phyloP scores from a whole-genome alignment of 257 asterid genomes.

The Oldenlandia corymbosa region DNA sequence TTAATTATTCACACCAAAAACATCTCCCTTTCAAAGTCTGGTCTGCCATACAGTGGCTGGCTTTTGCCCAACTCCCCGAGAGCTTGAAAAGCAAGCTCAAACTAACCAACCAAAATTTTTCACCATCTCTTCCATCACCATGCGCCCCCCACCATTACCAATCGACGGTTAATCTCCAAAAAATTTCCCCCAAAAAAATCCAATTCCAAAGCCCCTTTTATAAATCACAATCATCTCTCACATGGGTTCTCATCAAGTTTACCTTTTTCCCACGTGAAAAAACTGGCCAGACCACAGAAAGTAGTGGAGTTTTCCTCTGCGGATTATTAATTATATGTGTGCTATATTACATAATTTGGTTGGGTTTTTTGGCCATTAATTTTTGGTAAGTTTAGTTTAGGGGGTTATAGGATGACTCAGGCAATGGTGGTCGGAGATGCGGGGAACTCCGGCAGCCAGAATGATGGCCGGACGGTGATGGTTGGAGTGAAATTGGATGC shows the following conservation, averaged over 20 bases:
- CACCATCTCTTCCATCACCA: background rate
- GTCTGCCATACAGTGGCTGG: slow-evolving; percentile 1
- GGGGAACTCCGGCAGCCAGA: slow-evolving; percentile 8
- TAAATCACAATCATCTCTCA: slow-evolving; percentile 4
- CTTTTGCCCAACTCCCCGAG: background rate
- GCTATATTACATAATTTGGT: background rate
- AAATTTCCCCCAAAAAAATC: background rate
- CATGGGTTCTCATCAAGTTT: slow-evolving; percentile 15
- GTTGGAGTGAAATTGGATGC: slow-evolving; percentile 85
- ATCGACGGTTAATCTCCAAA: slow-evolving; percentile 17
- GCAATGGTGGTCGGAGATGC: slow-evolving; percentile 5
- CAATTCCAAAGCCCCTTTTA: slow-evolving; percentile 4
- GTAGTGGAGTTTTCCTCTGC: background rate
- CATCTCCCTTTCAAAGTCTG: slow-evolving; percentile 15
- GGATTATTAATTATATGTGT: too few relatives aligned
- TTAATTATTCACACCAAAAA: too few relatives aligned
- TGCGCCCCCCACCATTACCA: background rate
- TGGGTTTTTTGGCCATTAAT: background rate
- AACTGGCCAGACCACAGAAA: slow-evolving; percentile 2
- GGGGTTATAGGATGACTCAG: slow-evolving; percentile 17
- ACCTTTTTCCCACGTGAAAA: slow-evolving; percentile 1
- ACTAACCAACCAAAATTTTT: background rate
- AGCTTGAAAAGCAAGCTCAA: slow-evolving; percentile 15
- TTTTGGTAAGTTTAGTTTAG: background rate
- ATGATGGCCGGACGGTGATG: slow-evolving; percentile 57